Percentiles rank a stretch among this genome's conserved stretches.
These are phyloP conservation scores for Saturnispora gosingensis DNA, from an alignment of 805 yeast genomes.

Conservation along the genomic window DNA sequence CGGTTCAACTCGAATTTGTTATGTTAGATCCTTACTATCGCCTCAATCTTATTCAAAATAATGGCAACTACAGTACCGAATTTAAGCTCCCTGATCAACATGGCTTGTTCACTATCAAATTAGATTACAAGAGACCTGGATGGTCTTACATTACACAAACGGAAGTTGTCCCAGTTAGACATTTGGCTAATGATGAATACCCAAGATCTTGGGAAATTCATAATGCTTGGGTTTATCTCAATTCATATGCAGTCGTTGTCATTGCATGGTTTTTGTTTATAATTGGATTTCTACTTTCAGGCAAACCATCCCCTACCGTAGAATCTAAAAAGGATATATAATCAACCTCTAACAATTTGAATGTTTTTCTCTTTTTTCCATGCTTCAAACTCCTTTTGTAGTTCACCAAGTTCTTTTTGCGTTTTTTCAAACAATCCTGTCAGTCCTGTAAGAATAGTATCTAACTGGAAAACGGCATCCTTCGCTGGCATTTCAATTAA, in stretches of 20 bases:
- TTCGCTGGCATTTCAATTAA: conserved; percentile 72
- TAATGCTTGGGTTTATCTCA: conserved; percentile 85
- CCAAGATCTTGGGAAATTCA: conserved; percentile 88
- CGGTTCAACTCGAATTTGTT: conserved; percentile 71
- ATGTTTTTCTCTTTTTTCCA: conserved; percentile 46
- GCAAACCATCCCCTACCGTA: conserved; percentile 13
- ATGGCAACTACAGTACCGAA: conserved; percentile 40
- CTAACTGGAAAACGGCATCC: conserved; percentile 60
- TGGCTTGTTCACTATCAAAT: conserved; percentile 84
- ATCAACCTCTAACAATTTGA: conserved; percentile 32
- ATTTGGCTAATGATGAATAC: conserved; percentile 91
- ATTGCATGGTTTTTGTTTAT: conserved; percentile 72
- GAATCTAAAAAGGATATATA: conserved; percentile 18
- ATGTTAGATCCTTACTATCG: conserved; percentile 96
- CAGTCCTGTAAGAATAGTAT: conserved; percentile 45
- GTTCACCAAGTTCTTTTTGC: conserved; percentile 30
- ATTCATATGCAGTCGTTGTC: conserved; percentile 61
- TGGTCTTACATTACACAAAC: conserved; percentile 55
- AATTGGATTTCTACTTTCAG: conserved; percentile 44
- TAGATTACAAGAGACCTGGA: conserved; percentile 75
- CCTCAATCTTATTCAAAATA: conserved; percentile 43
- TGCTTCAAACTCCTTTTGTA: conserved; percentile 34
- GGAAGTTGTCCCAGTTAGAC: conserved; percentile 76
- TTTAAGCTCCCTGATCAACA: conserved; percentile 90
- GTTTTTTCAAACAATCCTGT: conserved; percentile 31